These are phyloP conservation scores for Aureobasidium leucospermi DNA, from an alignment of 2,329 filamentous ascomycete genomes.

Conservation along the genomic window DNA sequence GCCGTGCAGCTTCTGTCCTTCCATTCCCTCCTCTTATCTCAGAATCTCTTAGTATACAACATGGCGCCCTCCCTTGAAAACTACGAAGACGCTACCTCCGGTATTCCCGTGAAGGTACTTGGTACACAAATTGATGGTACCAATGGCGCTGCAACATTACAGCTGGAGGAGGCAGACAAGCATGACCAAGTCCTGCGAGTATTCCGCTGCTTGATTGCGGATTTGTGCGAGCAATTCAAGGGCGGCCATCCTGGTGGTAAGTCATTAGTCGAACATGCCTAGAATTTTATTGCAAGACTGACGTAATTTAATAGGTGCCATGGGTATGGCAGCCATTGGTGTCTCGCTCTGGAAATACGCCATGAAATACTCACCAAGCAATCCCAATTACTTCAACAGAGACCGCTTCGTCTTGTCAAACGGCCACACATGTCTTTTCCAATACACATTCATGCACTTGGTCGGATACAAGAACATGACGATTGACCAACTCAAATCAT, in stretches of 20 bases:
- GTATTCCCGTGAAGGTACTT: constrained; percentile 19
- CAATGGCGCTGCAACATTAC: constrained; percentile 16
- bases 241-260: constrained; percentile 58
- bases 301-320: constrained; percentile 29
- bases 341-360: constrained; percentile 55
- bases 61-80: constrained; percentile 11
- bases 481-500: constrained; percentile 49
- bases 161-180: constrained; percentile 24
- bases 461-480: constrained; percentile 49
- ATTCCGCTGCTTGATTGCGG: constrained; percentile 57
- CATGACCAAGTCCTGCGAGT: constrained; percentile 48
- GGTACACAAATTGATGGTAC: constrained; percentile 19
- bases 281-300: not conserved
- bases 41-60: not conserved
- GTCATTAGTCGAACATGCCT: not conserved
- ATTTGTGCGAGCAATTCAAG: constrained; percentile 63
- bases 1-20: not conserved
- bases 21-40: no score
- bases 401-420: constrained; percentile 59
- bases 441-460: constrained; percentile 48
- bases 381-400: constrained; percentile 52
- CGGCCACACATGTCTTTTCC: constrained; percentile 50
- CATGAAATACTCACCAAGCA: constrained; percentile 53
- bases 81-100: constrained; percentile 10
- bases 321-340: constrained; percentile 57